Base-by-base conservation (phyloP, 768 basidiomycete species). In the Pulveroboletus sp. region DNA sequence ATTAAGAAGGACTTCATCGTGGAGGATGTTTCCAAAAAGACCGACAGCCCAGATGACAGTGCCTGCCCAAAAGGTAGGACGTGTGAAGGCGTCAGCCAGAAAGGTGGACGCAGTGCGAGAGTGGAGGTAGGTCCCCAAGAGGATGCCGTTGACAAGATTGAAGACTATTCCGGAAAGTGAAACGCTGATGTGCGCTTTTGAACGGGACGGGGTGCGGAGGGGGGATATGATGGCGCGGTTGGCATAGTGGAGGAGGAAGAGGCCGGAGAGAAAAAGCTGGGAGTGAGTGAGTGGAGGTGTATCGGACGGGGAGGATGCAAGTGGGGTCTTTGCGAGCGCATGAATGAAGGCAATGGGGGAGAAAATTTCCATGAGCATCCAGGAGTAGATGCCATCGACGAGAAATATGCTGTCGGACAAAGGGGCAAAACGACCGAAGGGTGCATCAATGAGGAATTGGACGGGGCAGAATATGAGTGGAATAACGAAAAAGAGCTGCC, bases 1-100 rank as follows among this genome's bases (percentile, higher is more conserved):
- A 59, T 86, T 75, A 61, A 92, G 75, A 8, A 98, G 80, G 27
- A 97, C 76, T 65, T 96, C 93, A 69, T 98, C 95, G 67, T 96
- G 93, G 31, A 78, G 72, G 30, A 96, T 72, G 68, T 98, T 98
- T 0, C 91, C 89, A 0, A 63, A 69, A 38, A 93, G 76, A 0
- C 95, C 95, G 0, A 71, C 31, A 0, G 73, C 72, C 87, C 91
- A 97, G 3, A 93, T 60, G 0, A 50, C 59, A 11, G 89, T 60
- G 3, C 89, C 89, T 4, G 68, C 33, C 73, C 81, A 84, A 69
- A 92, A 93, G 1, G 58, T 60, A 14, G 75, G 66, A 7, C 69
- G 68, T 11, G 49, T 30, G 28, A 63, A 60, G 6, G 71, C 66
- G 8, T 54, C 56, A 0, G 53, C 51, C 38, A 82, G 72, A 60